Conservation (phyloP, 2,329 filamentous ascomycete genomes). For the Fusarium palustre region DNA sequence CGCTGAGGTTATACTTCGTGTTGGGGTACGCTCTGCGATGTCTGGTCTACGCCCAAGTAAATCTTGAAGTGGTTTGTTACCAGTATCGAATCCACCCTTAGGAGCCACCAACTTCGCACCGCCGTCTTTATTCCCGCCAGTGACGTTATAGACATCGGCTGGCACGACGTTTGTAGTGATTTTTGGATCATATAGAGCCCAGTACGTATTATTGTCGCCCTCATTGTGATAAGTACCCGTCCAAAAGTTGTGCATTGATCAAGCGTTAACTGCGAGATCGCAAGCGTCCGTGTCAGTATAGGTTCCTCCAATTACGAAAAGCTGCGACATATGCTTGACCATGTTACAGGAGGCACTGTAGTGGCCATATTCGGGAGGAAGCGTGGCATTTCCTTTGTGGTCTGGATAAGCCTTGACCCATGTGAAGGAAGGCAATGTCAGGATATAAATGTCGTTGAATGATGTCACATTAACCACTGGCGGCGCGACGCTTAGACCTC, state of each 20-base stretch:
- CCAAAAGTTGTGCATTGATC: slow-evolving; percentile 14
- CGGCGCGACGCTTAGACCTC: neutral
- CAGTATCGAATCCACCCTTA: neutral
- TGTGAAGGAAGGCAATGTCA: neutral
- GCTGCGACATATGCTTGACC: slow-evolving; percentile 2
- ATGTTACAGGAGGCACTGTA: slow-evolving; percentile 5
- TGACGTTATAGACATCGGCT: neutral
- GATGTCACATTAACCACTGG: neutral
- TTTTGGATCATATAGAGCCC: neutral
- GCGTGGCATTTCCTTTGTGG: neutral
- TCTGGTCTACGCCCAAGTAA: neutral
- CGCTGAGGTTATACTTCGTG: neutral
- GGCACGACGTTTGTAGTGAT: neutral
- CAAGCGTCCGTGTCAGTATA: neutral
- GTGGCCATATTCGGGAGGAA: neutral
- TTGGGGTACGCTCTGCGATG: neutral
- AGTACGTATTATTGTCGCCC: neutral
- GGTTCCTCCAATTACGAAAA: neutral
- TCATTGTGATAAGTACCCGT: neutral
- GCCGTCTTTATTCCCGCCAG: neutral
- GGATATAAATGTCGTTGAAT: slow-evolving; percentile 9
- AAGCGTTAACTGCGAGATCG: neutral
- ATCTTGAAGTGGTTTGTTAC: neutral
- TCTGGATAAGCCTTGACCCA: neutral
- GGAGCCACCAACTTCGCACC: neutral